Base-by-base conservation (phyloP, 1,139 yeast genomes). In the Kodamaea plutei region DNA sequence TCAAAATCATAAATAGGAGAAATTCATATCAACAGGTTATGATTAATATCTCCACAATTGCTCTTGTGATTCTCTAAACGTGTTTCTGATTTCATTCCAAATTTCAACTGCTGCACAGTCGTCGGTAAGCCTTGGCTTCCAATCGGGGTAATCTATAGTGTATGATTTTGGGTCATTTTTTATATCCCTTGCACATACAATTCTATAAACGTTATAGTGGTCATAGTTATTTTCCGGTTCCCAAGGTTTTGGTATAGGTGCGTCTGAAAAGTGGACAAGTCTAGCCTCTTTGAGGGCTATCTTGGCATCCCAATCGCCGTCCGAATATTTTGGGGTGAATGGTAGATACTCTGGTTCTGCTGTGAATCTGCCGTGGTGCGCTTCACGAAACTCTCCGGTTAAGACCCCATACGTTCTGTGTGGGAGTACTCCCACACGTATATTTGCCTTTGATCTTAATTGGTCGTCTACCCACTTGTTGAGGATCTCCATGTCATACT, bases 401-500 rank as follows among this genome's bases (percentile, higher is more conserved):
- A 71, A 47, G 4, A 71, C 63, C 3, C 73, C 74, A 40, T 72
- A 70, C 3, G 60, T 56, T 15, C 58, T 47, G 44, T 70, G 77
- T 3, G 76, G 76, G 20, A 73, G 40, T 1, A 70, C 47, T 1
- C 66, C 62, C 8, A 64, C 42, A 26, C 56, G 50, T 5, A 64
- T 15, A 8, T 14, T 14, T 13, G 40, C 36, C 15, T 30, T 39
- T 14, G 35, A 20, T 29, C 37, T 30, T 14, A 47, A 24, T 14
- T 45, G 36, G 10, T 44, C 44, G 17, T 44, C 45, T 17, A 58
- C 36, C 26, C 50, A 59, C 33, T 56, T 58, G 48, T 73, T 73
- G 25, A 73, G 44, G 4, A 73, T 48, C 31, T 73, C 78, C 77
- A 71, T 69, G 40, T 72, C 78, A 38, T 63, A 71, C 28, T 71